Base-by-base conservation (phyloP, 2,329 filamentous ascomycete species). In the Aurifilum marmelostoma region DNA sequence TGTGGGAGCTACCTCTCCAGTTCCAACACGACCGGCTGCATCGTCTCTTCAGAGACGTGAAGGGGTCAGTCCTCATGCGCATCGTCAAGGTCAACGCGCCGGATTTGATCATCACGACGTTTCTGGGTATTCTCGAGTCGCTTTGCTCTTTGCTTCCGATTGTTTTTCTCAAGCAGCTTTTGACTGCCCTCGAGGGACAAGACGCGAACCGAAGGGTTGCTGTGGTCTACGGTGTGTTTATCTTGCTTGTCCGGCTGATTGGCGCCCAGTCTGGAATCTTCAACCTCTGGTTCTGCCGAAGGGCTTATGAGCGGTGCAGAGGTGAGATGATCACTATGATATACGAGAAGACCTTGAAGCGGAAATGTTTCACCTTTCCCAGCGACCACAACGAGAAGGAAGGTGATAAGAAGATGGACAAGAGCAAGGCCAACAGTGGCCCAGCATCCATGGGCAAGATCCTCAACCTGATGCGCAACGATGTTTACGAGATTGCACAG, bases 371-470 rank as follows among this genome's bases (percentile, higher is more conserved):
- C 69, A 82, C 81, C 0, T 79, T 82, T 56, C 80, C 77, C 3
- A 79, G 77, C 54, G 69, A 76, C 58, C 75, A 64, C 69, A 79
- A 72, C 52, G 75, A 73, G 69, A 77, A 76, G 68, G 77, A 74
- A 43, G 70, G 75, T 1, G 75, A 74, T 32, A 76, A 78, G n/a
- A 71, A 74, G 9, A 75, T 73, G 7, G 67, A 69, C 8, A 67
- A 73, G 8, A 67, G 70, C 7, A 71, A 71, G 7, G 72, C 71
- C 24, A 70, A 65, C n/a, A 58, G 67, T 34, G 67, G 71, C 2
- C 87, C 91, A 2, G 93, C 94, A 0, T 93, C 92, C 0, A 95
- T 94, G 80, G 94, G 94, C 9, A 97, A 97, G 76, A 96, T 97
- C 65, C 86, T 97, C 71, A 97, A 97, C 74, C 80, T 97, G 2